phyloP scores from a whole-genome alignment of 2,329 filamentous ascomycete genomes.

The Ophiostoma piceae region DNA sequence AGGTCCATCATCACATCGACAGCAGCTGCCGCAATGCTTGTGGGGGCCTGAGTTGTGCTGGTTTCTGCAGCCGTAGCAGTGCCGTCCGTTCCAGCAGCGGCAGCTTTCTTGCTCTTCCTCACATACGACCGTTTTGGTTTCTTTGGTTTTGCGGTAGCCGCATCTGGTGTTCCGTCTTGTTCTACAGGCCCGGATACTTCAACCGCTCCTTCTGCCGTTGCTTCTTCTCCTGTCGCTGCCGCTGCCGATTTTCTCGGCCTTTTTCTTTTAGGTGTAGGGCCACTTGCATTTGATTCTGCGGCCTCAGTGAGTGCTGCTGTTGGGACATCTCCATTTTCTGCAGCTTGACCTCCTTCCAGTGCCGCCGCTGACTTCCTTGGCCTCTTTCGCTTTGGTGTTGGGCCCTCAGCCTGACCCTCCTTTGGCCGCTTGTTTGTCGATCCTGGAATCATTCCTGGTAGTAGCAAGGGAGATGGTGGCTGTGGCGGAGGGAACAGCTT shows the following conservation, averaged over 20 bases:
- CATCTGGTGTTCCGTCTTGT: neutral
- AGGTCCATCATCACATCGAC: slow-evolving; percentile 16
- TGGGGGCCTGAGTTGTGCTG: neutral
- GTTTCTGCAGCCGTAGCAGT: neutral
- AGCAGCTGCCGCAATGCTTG: neutral
- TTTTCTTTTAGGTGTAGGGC: slow-evolving; percentile 14
- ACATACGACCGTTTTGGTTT: slow-evolving; percentile 15
- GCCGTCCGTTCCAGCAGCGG: neutral
- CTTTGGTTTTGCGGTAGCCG: slow-evolving; percentile 14
- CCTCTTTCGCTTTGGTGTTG: neutral
- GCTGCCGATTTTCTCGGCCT: slow-evolving; percentile 7
- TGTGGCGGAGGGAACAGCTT: slow-evolving; percentile 45
- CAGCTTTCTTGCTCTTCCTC: neutral
- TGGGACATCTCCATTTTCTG: neutral
- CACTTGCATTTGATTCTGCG: neutral
- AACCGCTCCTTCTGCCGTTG: neutral
- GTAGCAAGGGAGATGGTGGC: slow-evolving; percentile 30
- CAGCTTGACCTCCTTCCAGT: neutral
- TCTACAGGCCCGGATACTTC: neutral
- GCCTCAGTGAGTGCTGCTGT: neutral
- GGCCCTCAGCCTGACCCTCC: neutral
- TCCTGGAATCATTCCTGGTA: neutral
- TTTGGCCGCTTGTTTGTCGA: slow-evolving; percentile 21
- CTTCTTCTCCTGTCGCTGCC: neutral
- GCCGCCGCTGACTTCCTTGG: neutral